These are phyloP conservation scores for Globisporangium radiosum DNA, from an alignment of 352 stramenopile species.

Conservation along the genomic window DNA sequence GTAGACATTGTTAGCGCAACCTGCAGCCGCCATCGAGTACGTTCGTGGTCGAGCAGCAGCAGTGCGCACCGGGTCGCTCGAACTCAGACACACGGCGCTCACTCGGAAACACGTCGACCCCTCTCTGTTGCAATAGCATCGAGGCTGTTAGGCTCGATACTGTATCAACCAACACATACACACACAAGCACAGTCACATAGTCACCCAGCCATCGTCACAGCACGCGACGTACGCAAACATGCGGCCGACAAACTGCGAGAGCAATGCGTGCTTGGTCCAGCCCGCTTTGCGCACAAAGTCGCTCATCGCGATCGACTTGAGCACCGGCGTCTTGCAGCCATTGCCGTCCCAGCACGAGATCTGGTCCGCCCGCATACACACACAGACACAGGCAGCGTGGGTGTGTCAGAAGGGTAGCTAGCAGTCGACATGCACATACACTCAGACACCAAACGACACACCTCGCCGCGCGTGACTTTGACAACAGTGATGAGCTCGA, in stretches of 20 bases:
- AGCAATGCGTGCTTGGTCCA: conserved; percentile 68
- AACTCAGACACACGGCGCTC: conserved; percentile 34
- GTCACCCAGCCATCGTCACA: background rate
- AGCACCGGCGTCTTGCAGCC: conserved; percentile 34
- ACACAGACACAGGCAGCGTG: too few species aligned
- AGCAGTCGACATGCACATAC: background rate
- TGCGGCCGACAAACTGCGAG: conserved; percentile 64
- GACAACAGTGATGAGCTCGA: conserved; percentile 64
- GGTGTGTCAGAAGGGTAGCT: background rate
- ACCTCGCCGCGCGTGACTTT: conserved; percentile 71
- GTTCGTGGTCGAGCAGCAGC: background rate
- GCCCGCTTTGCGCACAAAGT: conserved; percentile 66
- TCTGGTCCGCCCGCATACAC: conserved; percentile 22
- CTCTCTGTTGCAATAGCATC: conserved; percentile 19
- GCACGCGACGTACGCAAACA: conserved; percentile 37
- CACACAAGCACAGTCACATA: background rate
- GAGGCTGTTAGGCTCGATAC: too few species aligned
- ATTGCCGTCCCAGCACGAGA: conserved; percentile 61
- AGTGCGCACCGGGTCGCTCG: conserved; percentile 34
- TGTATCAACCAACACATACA: background rate
- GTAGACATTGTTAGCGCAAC: too few species aligned
- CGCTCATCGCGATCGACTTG: conserved; percentile 61
- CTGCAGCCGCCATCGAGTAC: too few species aligned
- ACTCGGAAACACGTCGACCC: conserved; percentile 41
- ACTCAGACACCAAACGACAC: background rate